Percentiles rank a stretch among this genome's conserved stretches.
phyloP scores from a whole-genome alignment of 2,329 filamentous ascomycete species.

The Scolecobasidium constrictum region DNA sequence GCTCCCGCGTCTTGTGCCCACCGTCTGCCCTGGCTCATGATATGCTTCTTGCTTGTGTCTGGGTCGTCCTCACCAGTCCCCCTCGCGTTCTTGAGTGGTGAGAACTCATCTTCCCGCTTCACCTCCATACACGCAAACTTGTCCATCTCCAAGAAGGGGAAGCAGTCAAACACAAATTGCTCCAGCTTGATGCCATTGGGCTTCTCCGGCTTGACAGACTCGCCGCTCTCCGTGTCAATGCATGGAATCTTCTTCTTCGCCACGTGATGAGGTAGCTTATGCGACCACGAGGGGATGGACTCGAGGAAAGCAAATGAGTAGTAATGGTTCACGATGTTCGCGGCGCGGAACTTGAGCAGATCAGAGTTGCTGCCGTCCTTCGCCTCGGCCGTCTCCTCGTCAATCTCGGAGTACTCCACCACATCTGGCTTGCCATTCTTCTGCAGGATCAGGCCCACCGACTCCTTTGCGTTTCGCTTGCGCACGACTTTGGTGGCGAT shows the following conservation, averaged over 20 bases:
- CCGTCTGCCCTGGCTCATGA: constrained; percentile 77
- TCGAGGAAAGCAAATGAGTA: constrained; percentile 92
- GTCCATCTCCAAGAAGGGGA: constrained; percentile 72
- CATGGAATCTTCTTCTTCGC: constrained; percentile 97
- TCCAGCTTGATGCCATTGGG: constrained; percentile 98
- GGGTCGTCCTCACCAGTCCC: constrained; percentile 87
- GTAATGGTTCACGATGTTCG: constrained; percentile 99
- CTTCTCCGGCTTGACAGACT: constrained; percentile 79
- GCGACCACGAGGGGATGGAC: constrained; percentile 74
- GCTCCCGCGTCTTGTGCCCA: constrained; percentile 77
- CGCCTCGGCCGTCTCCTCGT: constrained; percentile 77
- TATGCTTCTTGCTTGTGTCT: constrained; percentile 83
- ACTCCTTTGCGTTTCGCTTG: constrained; percentile 93
- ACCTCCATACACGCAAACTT: constrained; percentile 97
- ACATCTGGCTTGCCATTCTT: constrained; percentile 97
- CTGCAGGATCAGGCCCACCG: constrained; percentile 83
- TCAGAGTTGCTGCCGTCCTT: constrained; percentile 69
- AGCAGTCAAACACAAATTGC: constrained; percentile 98
- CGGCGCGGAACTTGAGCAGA: constrained; percentile 88
- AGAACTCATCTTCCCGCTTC: constrained; percentile 94
- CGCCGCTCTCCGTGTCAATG: constrained; percentile 64
- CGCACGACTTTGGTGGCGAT: constrained; percentile 99
- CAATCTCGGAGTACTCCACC: constrained; percentile 97
- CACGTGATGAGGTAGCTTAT: constrained; percentile 87
- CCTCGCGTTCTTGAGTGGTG: constrained; percentile 81